Evolutionary conservation across 139 green algal species (phyloP), one percentile per base, ranked within the genome.

Genomic region (Zygnema cylindricum): DNA sequence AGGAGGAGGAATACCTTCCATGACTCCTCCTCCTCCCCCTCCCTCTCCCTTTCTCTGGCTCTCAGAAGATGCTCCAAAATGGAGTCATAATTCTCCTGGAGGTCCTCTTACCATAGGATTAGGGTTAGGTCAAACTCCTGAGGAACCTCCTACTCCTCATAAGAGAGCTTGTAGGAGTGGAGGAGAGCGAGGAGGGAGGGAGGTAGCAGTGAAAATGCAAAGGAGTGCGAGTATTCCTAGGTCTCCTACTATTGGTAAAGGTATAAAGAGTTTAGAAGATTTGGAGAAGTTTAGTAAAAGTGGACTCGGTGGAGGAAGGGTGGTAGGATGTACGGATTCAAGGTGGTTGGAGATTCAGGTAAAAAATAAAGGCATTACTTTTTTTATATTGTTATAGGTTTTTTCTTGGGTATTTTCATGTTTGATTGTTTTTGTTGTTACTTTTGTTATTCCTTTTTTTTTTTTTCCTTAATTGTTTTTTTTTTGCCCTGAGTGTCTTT

Each of bases 151-250:
- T 3, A 43, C 36, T 79, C 71, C 36, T 3, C 71, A 79, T 79
- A 79, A 41, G 38, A 54, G 71, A 79, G 71, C 71, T 7, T 3
- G 71, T 3, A 79, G 36, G 36, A 16, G 36, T 3, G 71, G 36
- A 79, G 71, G 36, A 79, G 71, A 79, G 71, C 3, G 71, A 11
- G 36, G 36, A 41, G 36, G 36, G 71, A 79, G 71, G 36, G 71
- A 41, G 36, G 21, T 16, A 16, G 71, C 11, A 79, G 71, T 79
- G 71, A 41, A 79, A 79, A 41, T 79, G 36, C 7, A 41, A 11
- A 79, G 71, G 71, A 54, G 36, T 54, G 11, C 71, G 36, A 54
- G 36, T 16, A 79, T 79, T 7, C 36, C 38, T 3, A 79, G 71
- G 71, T 79, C 71, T 3, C 71, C 71, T 3, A 79, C 71, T 23